phyloP scores from a whole-genome alignment of 257 asterid species.

The Orobanche coerulescens region DNA sequence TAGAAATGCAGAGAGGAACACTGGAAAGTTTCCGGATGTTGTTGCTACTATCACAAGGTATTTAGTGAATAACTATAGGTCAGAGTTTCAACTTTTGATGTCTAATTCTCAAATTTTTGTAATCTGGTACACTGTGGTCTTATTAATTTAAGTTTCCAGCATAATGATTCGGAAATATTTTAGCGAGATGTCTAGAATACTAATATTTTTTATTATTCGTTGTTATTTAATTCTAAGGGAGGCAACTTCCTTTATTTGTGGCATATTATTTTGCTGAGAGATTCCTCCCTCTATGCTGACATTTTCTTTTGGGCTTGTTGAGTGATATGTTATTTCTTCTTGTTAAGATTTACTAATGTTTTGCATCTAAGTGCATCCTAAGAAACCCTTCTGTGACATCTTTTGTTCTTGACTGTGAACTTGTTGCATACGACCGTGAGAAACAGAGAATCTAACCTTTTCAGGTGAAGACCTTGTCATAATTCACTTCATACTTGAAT shows the following conservation, averaged over 20 bases:
- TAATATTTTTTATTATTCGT: background rate
- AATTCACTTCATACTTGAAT: conserved; percentile 2
- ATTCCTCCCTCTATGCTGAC: background rate
- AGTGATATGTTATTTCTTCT: background rate
- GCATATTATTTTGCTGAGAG: background rate
- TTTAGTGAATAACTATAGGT: conserved; percentile 10
- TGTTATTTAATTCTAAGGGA: conserved; percentile 2
- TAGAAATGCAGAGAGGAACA: conserved; percentile 89
- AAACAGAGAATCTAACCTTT: conserved; percentile 86
- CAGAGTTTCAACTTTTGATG: conserved; percentile 10
- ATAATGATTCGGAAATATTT: background rate
- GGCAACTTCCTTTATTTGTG: background rate
- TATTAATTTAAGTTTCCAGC: conserved; percentile 1
- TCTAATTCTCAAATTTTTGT: background rate
- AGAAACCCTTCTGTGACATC: conserved; percentile 62
- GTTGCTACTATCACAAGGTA: conserved; percentile 75
- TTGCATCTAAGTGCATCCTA: conserved; percentile 46
- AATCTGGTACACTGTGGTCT: background rate
- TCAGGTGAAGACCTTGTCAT: conserved; percentile 49
- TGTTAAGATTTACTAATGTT: conserved; percentile 16
- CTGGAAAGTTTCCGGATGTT: conserved; percentile 95
- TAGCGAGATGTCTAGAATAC: background rate
- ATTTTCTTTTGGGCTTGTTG: background rate
- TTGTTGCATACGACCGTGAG: conserved; percentile 91
- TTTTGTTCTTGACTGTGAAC: conserved; percentile 94